Conservation (phyloP, 1,284 basidiomycete genomes). For the Trametes polyzona region DNA sequence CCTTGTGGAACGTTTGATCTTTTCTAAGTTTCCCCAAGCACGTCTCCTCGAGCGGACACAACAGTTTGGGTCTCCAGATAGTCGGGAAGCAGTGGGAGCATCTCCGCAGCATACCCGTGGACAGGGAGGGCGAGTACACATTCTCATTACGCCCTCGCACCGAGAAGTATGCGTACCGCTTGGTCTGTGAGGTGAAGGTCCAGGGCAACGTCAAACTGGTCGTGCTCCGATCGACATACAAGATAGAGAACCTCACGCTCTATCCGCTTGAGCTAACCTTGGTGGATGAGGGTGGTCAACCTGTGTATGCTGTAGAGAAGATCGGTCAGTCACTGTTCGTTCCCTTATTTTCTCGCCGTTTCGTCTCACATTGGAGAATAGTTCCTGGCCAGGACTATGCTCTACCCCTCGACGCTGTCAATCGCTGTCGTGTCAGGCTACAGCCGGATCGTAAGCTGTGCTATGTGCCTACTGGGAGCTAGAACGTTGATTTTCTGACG, state of each 20-base stretch:
- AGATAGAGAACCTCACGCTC: constrained; percentile 90
- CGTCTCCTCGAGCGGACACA: constrained; percentile 77
- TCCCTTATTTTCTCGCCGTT: neutral
- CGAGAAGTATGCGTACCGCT: constrained; percentile 78
- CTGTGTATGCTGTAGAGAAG: constrained; percentile 82
- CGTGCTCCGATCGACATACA: constrained; percentile 93
- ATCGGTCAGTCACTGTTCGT: constrained; percentile 59
- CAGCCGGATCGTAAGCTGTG: constrained; percentile 86
- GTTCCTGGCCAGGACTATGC: constrained; percentile 89
- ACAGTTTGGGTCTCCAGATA: constrained; percentile 84
- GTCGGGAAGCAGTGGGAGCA: constrained; percentile 92
- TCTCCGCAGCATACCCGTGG: constrained; percentile 88
- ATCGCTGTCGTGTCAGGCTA: constrained; percentile 81
- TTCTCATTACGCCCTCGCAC: constrained; percentile 84
- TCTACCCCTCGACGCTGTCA: constrained; percentile 91
- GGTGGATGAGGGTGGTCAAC: constrained; percentile 85
- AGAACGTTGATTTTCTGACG: constrained; percentile 10
- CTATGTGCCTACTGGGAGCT: neutral
- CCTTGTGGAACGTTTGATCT: neutral
- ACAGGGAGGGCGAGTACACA: constrained; percentile 92
- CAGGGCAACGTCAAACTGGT: constrained; percentile 96
- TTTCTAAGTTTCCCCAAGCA: constrained; percentile 58
- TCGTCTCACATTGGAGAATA: constrained; percentile 28
- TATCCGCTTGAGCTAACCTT: constrained; percentile 94
- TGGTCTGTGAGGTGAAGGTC: constrained; percentile 91